Base-by-base conservation (phyloP, 2,329 filamentous ascomycete genomes). In the Stagonosporopsis vannaccii region DNA sequence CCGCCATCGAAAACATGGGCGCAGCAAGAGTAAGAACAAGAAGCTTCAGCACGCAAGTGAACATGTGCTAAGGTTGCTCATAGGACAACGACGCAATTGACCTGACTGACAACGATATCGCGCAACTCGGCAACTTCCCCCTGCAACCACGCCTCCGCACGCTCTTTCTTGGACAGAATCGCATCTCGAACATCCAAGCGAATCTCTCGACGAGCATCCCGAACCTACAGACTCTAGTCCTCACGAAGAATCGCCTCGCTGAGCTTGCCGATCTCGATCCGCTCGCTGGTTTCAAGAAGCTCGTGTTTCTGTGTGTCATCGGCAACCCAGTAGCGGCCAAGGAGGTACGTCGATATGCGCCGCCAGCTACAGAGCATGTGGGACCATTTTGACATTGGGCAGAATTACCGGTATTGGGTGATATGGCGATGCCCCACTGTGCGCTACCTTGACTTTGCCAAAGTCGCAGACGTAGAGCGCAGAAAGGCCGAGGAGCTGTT, bases 71-170 rank as follows among this genome's bases (percentile, higher is more conserved):
- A 32, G 15, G 8, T 22, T 5, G 2, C 8, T 6, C 23, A 15
- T 70, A 96, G 91, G 91, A 93, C 69, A 92, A 96, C 85, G 95
- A 98, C 82, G 88, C 91, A 65, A 96, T 99, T 83, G 95, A 99
- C 81, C 89, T 99, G 71, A 98, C 95, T 78, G 95, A 99, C 83
- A 99, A 99, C 78, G 93, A 97, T 78, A 94, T 99, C 72, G 87
- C 91, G 68, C 83, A 89, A 45, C 85, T 99, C 62, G 89, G 88
- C 64, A 97, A 97, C 80, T 97, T 99, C 76, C 95, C 95, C 3
- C 87, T 96, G 46, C 94, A 90, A 52, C 93, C 92, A 41, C 90
- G 95, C 66, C 83, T 98, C 69, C 90, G 87, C 67, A 96, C 92
- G 19, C 85, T 99, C 37, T 87, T 99, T 43, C 86, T 97, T 51